These are phyloP conservation scores for Magnolia kwangsiensis DNA, from an alignment of 164 flowering plant species.

Conservation along the genomic window DNA sequence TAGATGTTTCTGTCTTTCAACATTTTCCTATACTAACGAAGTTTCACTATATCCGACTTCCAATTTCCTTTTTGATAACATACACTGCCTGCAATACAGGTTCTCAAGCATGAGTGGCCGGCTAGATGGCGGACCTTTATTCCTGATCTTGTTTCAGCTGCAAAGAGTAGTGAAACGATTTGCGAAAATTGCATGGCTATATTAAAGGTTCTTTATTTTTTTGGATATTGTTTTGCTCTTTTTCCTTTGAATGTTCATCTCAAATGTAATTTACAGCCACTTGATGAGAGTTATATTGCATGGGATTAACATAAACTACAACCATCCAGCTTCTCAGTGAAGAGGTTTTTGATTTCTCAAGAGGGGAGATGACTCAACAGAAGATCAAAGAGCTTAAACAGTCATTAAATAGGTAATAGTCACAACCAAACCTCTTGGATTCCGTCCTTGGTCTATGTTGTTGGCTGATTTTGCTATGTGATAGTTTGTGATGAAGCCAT, in stretches of 20 bases:
- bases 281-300: neutral
- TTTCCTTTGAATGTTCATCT: neutral
- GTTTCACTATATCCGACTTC: neutral
- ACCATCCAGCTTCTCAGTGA: constrained; percentile 84
- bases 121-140: constrained; percentile 88
- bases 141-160: constrained; percentile 96
- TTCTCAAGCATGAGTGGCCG: constrained; percentile 99
- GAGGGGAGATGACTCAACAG: constrained; percentile 98
- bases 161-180: constrained; percentile 95
- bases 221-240: neutral
- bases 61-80: neutral
- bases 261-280: neutral
- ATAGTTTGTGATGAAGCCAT: neutral
- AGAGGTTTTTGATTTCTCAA: constrained; percentile 97
- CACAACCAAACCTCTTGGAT: neutral
- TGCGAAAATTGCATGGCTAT: constrained; percentile 99
- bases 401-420: constrained; percentile 76
- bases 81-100: constrained; percentile 38
- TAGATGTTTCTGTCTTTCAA: neutral
- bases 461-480: neutral
- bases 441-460: neutral
- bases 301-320: neutral
- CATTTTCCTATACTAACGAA: neutral
- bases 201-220: constrained; percentile 50
- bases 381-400: constrained; percentile 96